Percentiles rank a stretch among this genome's conserved stretches.
phyloP scores from a whole-genome alignment of 1,284 basidiomycete species.

The Ceratobasidium sp. region DNA sequence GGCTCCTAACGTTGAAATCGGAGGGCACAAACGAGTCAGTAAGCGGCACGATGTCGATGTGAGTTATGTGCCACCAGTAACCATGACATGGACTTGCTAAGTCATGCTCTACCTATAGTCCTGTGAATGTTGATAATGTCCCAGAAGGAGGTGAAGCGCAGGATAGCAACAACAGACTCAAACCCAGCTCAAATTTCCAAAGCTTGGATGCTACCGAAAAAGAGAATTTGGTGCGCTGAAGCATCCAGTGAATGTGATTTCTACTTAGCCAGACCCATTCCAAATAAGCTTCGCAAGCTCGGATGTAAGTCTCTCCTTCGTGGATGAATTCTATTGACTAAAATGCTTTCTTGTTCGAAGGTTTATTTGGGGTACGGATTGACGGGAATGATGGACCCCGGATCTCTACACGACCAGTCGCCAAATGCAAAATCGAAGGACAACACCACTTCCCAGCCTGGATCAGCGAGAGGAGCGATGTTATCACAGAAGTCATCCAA shows the following conservation, averaged over 20 bases:
- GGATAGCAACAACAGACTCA: neutral
- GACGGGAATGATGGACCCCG: conserved; percentile 26
- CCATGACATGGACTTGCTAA: too few species aligned
- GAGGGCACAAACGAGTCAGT: too few species aligned
- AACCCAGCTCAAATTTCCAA: neutral
- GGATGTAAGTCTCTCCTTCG: conserved; percentile 8
- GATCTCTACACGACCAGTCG: neutral
- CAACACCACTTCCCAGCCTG: neutral
- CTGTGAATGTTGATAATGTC: too few species aligned
- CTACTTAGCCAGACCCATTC: neutral
- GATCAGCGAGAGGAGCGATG: conserved; percentile 13
- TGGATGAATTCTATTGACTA: neutral
- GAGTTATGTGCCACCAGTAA: too few species aligned
- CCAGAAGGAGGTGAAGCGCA: too few species aligned
- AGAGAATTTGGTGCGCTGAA: neutral
- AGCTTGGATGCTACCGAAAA: neutral
- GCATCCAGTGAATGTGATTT: neutral
- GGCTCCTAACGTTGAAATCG: too few species aligned
- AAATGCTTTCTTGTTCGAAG: neutral
- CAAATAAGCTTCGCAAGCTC: neutral
- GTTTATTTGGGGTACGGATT: conserved; percentile 16
- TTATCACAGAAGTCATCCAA: neutral
- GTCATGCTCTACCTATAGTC: too few species aligned
- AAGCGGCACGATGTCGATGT: too few species aligned
- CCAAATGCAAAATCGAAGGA: neutral